Evolutionary conservation across 441 rosid genomes (phyloP).

Genomic region (Capsella rubella): DNA sequence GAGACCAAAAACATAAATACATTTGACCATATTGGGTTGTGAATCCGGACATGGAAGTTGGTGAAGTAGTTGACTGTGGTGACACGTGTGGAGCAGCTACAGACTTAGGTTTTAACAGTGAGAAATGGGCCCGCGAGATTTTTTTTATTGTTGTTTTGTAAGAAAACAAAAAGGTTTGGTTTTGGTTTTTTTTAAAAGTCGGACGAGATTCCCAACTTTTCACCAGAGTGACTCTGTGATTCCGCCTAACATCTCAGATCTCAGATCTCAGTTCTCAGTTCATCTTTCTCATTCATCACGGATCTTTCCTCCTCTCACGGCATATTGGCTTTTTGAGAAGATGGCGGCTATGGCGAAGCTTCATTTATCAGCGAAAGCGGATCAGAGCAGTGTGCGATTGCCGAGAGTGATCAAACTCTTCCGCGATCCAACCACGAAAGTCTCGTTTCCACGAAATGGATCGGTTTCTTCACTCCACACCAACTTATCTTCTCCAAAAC

Average conservation of each 20-base stretch:
- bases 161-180: constrained; percentile 1
- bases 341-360: constrained; percentile 60
- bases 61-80: constrained; percentile 37
- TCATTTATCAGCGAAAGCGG: constrained; percentile 46
- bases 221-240: constrained; percentile 3
- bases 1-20: not conserved
- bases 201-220: constrained; percentile 9
- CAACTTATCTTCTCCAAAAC: constrained; percentile 20
- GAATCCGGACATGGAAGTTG: constrained; percentile 13
- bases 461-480: constrained; percentile 45
- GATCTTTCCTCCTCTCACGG: not conserved
- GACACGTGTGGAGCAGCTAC: constrained; percentile 36
- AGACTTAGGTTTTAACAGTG: constrained; percentile 10
- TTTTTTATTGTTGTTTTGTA: not conserved
- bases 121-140: constrained; percentile 6
- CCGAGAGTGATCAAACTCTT: constrained; percentile 33
- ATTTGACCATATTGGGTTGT: not conserved
- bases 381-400: constrained; percentile 40
- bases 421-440: constrained; percentile 24
- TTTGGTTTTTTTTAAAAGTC: constrained; percentile 3
- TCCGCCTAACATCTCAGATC: constrained; percentile 25
- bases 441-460: constrained; percentile 50
- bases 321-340: constrained; percentile 4
- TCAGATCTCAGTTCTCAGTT: constrained; percentile 31
- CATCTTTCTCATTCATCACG: not conserved